These are phyloP conservation scores for Penicillium sp. DNA, from an alignment of 2,329 filamentous ascomycete genomes.

Conservation along the genomic window DNA sequence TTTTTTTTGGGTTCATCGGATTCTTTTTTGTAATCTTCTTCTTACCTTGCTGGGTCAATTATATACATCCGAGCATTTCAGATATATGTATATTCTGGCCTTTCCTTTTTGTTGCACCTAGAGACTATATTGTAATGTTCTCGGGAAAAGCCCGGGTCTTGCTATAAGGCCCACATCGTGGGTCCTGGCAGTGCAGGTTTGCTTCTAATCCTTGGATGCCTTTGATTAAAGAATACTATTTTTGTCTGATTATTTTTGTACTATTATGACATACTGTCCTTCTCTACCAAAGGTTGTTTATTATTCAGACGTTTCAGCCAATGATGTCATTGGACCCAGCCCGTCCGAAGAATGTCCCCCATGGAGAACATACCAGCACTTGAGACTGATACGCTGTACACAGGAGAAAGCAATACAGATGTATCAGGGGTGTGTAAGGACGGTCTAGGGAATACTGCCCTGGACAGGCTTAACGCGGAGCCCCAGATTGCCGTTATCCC, in stretches of 20 bases:
- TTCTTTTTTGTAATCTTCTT: not conserved
- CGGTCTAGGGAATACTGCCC: not conserved
- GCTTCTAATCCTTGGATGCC: not conserved
- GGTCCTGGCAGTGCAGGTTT: not conserved
- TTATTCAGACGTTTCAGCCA: not conserved
- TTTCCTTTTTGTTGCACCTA: not conserved
- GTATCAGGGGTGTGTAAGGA: not conserved
- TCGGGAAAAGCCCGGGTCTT: not conserved
- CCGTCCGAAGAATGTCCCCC: constrained; percentile 6
- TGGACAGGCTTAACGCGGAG: not conserved
- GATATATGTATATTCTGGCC: not conserved
- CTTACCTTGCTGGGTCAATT: not conserved
- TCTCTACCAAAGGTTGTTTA: not conserved
- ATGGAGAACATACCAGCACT: not conserved
- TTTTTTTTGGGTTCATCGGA: not conserved
- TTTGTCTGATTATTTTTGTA: not conserved
- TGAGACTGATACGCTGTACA: not conserved
- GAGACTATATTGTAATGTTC: not conserved
- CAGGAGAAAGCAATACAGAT: not conserved
- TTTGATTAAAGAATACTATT: not conserved
- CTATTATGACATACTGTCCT: not conserved
- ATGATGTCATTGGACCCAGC: constrained; percentile 17
- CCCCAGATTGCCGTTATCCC: not conserved
- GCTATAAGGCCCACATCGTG: not conserved
- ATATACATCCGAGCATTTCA: not conserved